A percentile compares a stretch with the other conserved stretches of the same genome.
phyloP scores from a whole-genome alignment of 2,329 filamentous ascomycete species.

The Niveomyces coronatus region DNA sequence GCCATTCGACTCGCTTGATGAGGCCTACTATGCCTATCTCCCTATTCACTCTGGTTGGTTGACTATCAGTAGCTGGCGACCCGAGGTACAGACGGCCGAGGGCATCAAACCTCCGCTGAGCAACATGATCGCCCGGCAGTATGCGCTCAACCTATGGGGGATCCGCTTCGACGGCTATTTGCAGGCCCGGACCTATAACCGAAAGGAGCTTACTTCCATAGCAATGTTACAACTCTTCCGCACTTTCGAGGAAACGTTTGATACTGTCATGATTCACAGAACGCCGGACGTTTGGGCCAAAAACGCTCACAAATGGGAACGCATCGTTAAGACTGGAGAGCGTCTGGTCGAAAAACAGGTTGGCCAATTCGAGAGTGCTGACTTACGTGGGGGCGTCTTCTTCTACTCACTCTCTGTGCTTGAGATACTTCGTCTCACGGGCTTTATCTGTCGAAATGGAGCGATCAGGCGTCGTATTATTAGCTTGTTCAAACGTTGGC shows the following conservation, averaged over 20 bases:
- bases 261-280: conserved; percentile 4
- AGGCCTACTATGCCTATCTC: conserved; percentile 8
- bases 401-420: conserved; percentile 5
- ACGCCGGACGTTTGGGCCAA: conserved; percentile 3
- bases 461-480: conserved; percentile 1
- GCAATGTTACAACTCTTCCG: conserved; percentile 4
- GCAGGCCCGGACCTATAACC: background rate
- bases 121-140: conserved; percentile 2
- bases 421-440: conserved; percentile 3
- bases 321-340: conserved; percentile 2
- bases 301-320: conserved; percentile 5
- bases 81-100: background rate
- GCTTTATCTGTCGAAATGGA: conserved; percentile 6
- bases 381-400: background rate
- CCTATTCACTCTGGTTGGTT: conserved; percentile 3
- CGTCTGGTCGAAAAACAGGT: background rate
- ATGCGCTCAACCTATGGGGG: conserved; percentile 2
- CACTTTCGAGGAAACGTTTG: conserved; percentile 5
- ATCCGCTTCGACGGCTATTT: conserved; percentile 1
- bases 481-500: conserved; percentile 1
- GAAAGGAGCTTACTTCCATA: background rate
- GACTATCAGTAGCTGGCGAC: conserved; percentile 2
- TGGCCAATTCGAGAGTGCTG: background rate
- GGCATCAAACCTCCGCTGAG: background rate
- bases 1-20: conserved; percentile 4